Evolutionary conservation across 176 grass and related monocot genomes (phyloP), one percentile per base, ranked within the genome.

Genomic region (Carex pumila): DNA sequence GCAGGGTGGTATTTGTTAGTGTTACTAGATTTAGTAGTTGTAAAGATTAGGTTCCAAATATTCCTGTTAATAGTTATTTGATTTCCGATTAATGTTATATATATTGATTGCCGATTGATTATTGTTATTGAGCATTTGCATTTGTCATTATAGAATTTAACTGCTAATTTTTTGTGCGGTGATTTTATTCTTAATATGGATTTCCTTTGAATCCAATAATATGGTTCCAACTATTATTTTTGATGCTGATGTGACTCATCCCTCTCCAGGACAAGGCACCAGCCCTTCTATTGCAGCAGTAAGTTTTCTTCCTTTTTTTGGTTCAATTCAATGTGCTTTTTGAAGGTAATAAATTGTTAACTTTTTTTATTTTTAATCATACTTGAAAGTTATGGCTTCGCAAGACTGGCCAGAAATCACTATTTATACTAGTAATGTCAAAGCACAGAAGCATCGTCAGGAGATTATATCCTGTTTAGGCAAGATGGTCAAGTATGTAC

Each of bases 371-470:
- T 34, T 66, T 34, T 36, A 34, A 7, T 36, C 1, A 64, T 56
- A 1, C n/a, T 65, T 87, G 37, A 64, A 94, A 85, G 89, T 94
- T 88, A 85, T 94, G 30, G 92, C 88, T 79, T 94, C 92, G 54
- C 92, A 94, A 85, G 92, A 94, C 21, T 94, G 92, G 92, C 92
- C 89, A 18, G 89, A 91, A 83, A 86, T 94, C 79, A 94, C 92
- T 60, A 94, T 88, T 37, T 94, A 94, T 65, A 84, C 81, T 66
- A 89, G 92, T 29, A 87, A 86, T 86, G 84, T 91, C 39, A 91
- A 87, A 72, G 84, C 92, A 50, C 92, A 94, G 81, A 86, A 86
- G 60, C 92, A 94, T 85, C 89, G 89, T 25, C 92, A 94, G 84
- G 92, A 94, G 69, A 87, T 94, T 21, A 87, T 94, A 87, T 88